A percentile compares a stretch with the other conserved stretches of the same genome.
phyloP scores from a whole-genome alignment of 768 basidiomycete genomes.

The Mycena pura region DNA sequence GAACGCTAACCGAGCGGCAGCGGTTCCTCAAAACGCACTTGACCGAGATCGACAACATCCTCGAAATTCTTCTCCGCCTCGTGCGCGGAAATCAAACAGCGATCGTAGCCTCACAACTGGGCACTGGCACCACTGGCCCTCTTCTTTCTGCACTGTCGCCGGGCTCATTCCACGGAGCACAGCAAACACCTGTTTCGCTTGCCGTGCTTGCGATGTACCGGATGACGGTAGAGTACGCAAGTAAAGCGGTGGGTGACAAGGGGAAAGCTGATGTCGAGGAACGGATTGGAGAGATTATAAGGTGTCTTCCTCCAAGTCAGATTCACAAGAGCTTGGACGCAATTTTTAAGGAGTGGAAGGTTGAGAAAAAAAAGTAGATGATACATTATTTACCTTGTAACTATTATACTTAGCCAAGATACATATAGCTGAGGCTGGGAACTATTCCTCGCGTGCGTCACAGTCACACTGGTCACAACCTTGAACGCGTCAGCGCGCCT shows the following conservation, averaged over 20 bases:
- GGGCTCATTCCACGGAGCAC: conserved; percentile 81
- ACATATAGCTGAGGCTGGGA: no score
- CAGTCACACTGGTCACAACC: not conserved
- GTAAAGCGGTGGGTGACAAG: conserved; percentile 68
- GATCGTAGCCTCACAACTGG: no score
- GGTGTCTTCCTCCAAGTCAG: conserved; percentile 85
- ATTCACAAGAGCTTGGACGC: conserved; percentile 93
- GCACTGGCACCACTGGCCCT: conserved; percentile 75
- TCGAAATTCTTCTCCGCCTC: conserved; percentile 92
- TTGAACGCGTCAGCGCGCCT: conserved; percentile 20
- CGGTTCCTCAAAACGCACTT: conserved; percentile 91
- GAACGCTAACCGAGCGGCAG: conserved; percentile 76
- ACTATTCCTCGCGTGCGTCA: conserved; percentile 9
- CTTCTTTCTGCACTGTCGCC: conserved; percentile 72
- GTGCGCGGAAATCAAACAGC: conserved; percentile 88
- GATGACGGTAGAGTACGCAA: conserved; percentile 82
- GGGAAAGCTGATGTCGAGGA: conserved; percentile 77
- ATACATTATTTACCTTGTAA: conserved; percentile 16
- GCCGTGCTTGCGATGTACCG: conserved; percentile 92
- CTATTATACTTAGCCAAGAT: no score
- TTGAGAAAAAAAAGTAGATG: conserved; percentile 79
- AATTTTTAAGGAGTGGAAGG: conserved; percentile 92
- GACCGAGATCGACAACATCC: conserved; percentile 83
- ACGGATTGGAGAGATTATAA: conserved; percentile 86
- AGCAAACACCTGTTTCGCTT: conserved; percentile 94